Base-by-base conservation (phyloP, 306 rosid genomes). In the Dryas drummondii region DNA sequence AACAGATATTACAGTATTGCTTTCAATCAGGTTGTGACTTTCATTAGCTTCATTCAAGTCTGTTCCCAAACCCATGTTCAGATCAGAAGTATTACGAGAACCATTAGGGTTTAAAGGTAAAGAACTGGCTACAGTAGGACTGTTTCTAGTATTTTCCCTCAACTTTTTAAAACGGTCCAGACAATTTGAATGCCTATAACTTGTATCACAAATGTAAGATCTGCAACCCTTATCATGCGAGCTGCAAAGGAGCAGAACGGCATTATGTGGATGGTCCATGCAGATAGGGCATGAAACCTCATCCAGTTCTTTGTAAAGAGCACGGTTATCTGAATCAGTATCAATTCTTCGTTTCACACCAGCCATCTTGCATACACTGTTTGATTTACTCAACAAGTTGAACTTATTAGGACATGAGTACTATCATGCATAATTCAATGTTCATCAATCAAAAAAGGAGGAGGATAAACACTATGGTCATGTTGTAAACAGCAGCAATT, bases 191-290 rank as follows among this genome's bases (percentile, higher is more conserved):
- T 94, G 98, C 86, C 98, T 94, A 76, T 91, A 90, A 86, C 98
- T 94, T 52, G 98, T 88, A 82, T 94, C 98, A 87, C 98, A 94
- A 76, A 94, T 81, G 80, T 87, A 94, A 82, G 98, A 86, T 79
- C 92, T 89, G 89, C 98, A 94, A 88, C 98, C 98, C 87, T 91
- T 94, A 44, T 94, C 96, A 79, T 94, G 90, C 27, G 98, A 94
- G 91, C 97, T 94, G 87, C 98, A 94, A 75, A 79, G 90, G 74
- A 94, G 96, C 80, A 94, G 94, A 87, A 94, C 98, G 76, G 98
- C 98, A 90, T 94, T 94, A 91, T 94, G 98, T 71, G 98, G 98
- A 85, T 94, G 98, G 83, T 94, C 98, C 96, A 94, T 94, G 94
- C 98, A 94, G 89, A 94, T 90, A 61, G 98, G 89, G 90, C 98